Conservation (phyloP, 2,329 filamentous ascomycete genomes). For the Metarhizium sp. region DNA sequence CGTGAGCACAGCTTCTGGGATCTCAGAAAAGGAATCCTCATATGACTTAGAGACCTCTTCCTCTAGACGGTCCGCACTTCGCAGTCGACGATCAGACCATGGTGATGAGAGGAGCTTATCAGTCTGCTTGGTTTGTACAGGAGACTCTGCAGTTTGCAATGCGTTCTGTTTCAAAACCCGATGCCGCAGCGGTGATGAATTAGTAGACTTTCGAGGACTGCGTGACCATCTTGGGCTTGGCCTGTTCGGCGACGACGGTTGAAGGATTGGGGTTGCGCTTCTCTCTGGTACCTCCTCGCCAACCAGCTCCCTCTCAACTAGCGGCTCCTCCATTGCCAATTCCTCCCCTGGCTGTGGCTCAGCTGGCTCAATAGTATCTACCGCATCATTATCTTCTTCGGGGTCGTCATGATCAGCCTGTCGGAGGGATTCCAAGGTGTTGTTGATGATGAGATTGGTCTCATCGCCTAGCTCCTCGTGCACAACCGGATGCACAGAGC, state of each 20-base stretch:
- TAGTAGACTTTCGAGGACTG: slow-evolving; percentile 24
- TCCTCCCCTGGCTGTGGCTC: slow-evolving; percentile 4
- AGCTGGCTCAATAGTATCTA: slow-evolving; percentile 5
- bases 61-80: slow-evolving; percentile 8
- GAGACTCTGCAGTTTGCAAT: slow-evolving; percentile 12
- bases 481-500: slow-evolving; percentile 21
- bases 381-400: slow-evolving; percentile 1
- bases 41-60: slow-evolving; percentile 28
- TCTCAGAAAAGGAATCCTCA: slow-evolving; percentile 49
- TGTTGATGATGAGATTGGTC: slow-evolving; percentile 47
- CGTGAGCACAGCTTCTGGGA: slow-evolving; percentile 39
- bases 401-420: slow-evolving; percentile 13
- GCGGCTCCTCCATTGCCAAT: slow-evolving; percentile 8
- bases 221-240: slow-evolving; percentile 20
- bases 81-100: neutral
- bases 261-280: neutral
- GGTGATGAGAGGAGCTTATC: slow-evolving; percentile 4
- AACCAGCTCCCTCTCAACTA: slow-evolving; percentile 11
- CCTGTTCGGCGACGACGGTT: slow-evolving; percentile 13
- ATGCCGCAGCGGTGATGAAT: slow-evolving; percentile 22
- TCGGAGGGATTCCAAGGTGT: slow-evolving; percentile 41
- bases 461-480: slow-evolving; percentile 43
- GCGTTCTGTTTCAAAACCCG: slow-evolving; percentile 23
- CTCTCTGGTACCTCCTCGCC: neutral
- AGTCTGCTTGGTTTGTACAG: neutral